These are phyloP conservation scores for Fomitiporia mediterranea DNA, from an alignment of 1,284 basidiomycete genomes.

Conservation along the genomic window DNA sequence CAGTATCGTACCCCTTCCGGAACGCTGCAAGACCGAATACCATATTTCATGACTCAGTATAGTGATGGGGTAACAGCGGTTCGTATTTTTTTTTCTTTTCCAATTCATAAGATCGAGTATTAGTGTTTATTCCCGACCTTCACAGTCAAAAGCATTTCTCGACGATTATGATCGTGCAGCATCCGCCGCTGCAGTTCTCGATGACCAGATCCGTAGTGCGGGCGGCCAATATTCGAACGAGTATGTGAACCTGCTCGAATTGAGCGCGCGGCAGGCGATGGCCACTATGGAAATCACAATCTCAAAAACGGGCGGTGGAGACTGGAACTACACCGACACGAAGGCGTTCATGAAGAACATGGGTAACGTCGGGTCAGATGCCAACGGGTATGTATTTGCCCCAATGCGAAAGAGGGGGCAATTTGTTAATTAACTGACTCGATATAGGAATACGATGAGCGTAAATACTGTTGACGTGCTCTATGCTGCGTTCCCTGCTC, in stretches of 20 bases:
- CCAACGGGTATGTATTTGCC: neutral
- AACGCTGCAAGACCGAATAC: slow-evolving; percentile 25
- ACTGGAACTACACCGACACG: slow-evolving; percentile 24
- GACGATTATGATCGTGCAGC: slow-evolving; percentile 34
- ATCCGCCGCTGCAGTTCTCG: slow-evolving; percentile 31
- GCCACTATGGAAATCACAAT: slow-evolving; percentile 38
- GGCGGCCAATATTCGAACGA: slow-evolving; percentile 25
- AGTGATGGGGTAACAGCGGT: slow-evolving; percentile 16
- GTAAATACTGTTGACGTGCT: slow-evolving; percentile 46
- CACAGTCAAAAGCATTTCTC: slow-evolving; percentile 37
- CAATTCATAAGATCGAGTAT: slow-evolving; percentile 10
- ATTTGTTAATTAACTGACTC: too few species aligned
- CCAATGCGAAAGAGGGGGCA: too few species aligned
- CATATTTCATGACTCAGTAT: slow-evolving; percentile 32
- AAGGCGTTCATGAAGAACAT: slow-evolving; percentile 20
- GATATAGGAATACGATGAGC: slow-evolving; percentile 22
- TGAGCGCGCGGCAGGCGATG: slow-evolving; percentile 37
- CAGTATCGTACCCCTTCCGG: slow-evolving; percentile 28
- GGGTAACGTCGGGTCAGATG: slow-evolving; percentile 2
- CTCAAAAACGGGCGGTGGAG: slow-evolving; percentile 26
- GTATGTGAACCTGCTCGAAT: slow-evolving; percentile 36
- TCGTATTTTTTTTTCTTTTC: neutral
- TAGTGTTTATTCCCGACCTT: too few species aligned
- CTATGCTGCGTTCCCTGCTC: slow-evolving; percentile 43
- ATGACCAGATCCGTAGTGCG: slow-evolving; percentile 22